phyloP scores from a whole-genome alignment of 2,329 filamentous ascomycete species.

The Rhytidhysteron rufulum region DNA sequence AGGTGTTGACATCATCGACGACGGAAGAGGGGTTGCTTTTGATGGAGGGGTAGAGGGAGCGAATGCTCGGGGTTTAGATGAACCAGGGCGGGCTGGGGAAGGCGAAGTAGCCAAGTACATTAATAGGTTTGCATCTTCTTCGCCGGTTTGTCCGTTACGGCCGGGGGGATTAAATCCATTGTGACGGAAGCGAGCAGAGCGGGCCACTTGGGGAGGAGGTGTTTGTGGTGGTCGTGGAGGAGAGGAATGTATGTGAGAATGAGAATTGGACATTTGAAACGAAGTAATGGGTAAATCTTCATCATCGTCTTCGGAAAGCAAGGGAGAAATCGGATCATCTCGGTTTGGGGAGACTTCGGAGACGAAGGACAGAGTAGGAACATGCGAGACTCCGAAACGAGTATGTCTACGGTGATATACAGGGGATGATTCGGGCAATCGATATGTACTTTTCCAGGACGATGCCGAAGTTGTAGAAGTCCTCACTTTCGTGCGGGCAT shows the following conservation, averaged over 20 bases:
- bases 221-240: constrained; percentile 52
- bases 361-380: constrained; percentile 75
- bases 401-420: constrained; percentile 71
- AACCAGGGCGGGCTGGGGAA: constrained; percentile 65
- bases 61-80: constrained; percentile 44
- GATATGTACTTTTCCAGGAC: constrained; percentile 73
- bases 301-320: constrained; percentile 74
- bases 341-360: constrained; percentile 66
- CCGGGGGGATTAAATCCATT: constrained; percentile 35
- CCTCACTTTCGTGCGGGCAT: constrained; percentile 66
- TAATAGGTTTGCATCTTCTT: constrained; percentile 80
- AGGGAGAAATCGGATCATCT: constrained; percentile 57
- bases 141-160: constrained; percentile 56
- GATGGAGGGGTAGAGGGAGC: constrained; percentile 54
- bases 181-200: constrained; percentile 38
- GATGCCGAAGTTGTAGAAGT: constrained; percentile 55
- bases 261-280: constrained; percentile 57
- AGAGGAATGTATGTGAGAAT: constrained; percentile 67
- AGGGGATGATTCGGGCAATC: constrained; percentile 81
- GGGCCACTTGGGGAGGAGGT: constrained; percentile 36
- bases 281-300: constrained; percentile 73
- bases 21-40: constrained; percentile 61
- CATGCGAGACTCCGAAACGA: constrained; percentile 65
- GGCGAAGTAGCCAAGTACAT: constrained; percentile 91
- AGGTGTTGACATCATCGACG: constrained; percentile 86